Evolutionary conservation across 805 yeast species (phyloP).

Genomic region (Lipomyces kockii): DNA sequence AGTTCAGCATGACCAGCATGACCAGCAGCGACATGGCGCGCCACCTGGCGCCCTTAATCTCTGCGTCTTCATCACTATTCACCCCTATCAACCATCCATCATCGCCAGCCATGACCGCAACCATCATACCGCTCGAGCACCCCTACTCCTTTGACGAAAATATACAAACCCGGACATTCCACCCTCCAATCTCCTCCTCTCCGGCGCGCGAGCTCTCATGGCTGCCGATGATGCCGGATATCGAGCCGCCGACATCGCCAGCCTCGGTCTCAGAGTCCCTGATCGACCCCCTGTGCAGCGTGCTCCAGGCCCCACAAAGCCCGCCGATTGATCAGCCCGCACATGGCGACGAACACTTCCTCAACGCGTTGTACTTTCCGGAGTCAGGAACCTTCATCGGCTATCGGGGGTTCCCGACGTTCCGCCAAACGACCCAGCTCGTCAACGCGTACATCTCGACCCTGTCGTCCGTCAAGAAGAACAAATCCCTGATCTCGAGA

Average conservation of each 20-base stretch:
- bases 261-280: not conserved
- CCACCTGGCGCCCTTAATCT: not conserved
- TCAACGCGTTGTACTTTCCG: slow-evolving; percentile 30
- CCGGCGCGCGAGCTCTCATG: not conserved
- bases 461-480: slow-evolving; percentile 29
- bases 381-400: slow-evolving; percentile 29
- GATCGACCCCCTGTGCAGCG: not conserved
- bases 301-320: not conserved
- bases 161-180: not conserved
- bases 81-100: not conserved
- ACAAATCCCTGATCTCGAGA: slow-evolving; percentile 31
- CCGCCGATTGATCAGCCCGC: not conserved
- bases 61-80: not conserved
- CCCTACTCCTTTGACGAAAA: not conserved
- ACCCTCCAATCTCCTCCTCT: not conserved
- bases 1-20: not conserved
- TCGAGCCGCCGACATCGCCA: not conserved
- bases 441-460: slow-evolving; percentile 33
- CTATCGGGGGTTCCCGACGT: slow-evolving; percentile 33
- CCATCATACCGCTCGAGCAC: not conserved
- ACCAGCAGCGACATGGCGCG: slow-evolving; percentile 2
- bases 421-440: slow-evolving; percentile 23
- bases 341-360: not conserved
- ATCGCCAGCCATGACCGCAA: not conserved
- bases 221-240: not conserved